phyloP scores from a whole-genome alignment of 2,329 filamentous ascomycete species.

The Emergomyces orientalis region DNA sequence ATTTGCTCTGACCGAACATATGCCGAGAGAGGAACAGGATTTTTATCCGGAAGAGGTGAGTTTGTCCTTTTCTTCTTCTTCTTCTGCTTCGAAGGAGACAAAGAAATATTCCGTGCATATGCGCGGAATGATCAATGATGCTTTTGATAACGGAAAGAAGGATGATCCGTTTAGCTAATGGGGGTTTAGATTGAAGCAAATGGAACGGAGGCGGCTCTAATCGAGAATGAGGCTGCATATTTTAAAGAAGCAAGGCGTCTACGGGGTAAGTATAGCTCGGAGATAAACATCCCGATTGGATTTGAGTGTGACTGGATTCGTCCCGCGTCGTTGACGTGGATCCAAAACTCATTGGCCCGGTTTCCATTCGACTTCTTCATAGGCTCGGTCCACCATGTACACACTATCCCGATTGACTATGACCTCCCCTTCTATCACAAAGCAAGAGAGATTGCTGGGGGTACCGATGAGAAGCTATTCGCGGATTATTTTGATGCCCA shows the following conservation, averaged over 20 bases:
- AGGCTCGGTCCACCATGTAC: conserved; percentile 84
- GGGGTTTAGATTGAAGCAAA: conserved; percentile 25
- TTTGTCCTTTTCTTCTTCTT: neutral
- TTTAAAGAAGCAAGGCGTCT: conserved; percentile 66
- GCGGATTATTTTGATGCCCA: conserved; percentile 84
- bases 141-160: neutral
- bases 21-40: conserved; percentile 71
- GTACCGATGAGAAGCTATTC: conserved; percentile 63
- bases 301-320: conserved; percentile 94
- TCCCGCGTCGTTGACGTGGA: conserved; percentile 51
- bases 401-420: conserved; percentile 82
- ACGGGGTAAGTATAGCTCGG: conserved; percentile 55
- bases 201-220: conserved; percentile 24
- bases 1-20: conserved; percentile 89
- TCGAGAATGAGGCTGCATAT: conserved; percentile 53
- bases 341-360: conserved; percentile 49
- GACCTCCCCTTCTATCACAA: conserved; percentile 56
- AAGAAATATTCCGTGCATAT: conserved; percentile 1
- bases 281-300: conserved; percentile 74
- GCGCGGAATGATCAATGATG: neutral
- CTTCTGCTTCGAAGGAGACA: neutral
- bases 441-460: conserved; percentile 50
- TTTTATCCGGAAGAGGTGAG: conserved; percentile 83
- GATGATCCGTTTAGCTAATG: neutral
- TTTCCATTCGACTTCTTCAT: conserved; percentile 79